Evolutionary conservation across 164 flowering plant genomes (phyloP).

Genomic region (Macadamia integrifolia): DNA sequence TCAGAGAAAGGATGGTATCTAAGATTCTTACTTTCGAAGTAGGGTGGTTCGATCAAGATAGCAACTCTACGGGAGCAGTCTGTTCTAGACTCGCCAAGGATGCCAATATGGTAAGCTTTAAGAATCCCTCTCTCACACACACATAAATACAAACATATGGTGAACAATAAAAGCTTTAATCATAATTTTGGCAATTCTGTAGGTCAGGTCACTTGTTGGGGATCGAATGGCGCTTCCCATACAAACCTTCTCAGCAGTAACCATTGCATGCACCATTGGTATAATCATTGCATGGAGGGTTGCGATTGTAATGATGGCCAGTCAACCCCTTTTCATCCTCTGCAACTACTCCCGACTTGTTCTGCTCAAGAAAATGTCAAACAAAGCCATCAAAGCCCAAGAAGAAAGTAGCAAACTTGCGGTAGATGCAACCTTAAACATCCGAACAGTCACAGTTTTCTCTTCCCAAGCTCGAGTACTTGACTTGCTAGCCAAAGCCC

Average conservation of each 20-base stretch:
- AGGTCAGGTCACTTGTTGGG: slow-evolving; percentile 37
- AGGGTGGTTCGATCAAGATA: slow-evolving; percentile 59
- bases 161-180: too few relatives aligned
- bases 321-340: slow-evolving; percentile 39
- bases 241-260: slow-evolving; percentile 24
- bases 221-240: slow-evolving; percentile 39
- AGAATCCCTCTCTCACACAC: too few relatives aligned
- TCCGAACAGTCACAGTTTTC: slow-evolving; percentile 46
- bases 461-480: slow-evolving; percentile 39
- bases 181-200: too few relatives aligned
- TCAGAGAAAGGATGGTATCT: slow-evolving; percentile 42
- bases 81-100: slow-evolving; percentile 47
- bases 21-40: slow-evolving; percentile 58
- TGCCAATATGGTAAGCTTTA: slow-evolving; percentile 25
- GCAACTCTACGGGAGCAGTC: slow-evolving; percentile 45
- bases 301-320: slow-evolving; percentile 36
- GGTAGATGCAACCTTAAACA: slow-evolving; percentile 41
- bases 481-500: slow-evolving; percentile 9
- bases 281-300: slow-evolving; percentile 35
- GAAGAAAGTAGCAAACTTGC: slow-evolving; percentile 48
- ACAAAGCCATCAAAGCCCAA: slow-evolving; percentile 34
- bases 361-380: slow-evolving; percentile 34
- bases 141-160: too few relatives aligned
- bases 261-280: slow-evolving; percentile 30
- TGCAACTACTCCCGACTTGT: slow-evolving; percentile 30